These are phyloP conservation scores for Miamiensis avidus DNA, from an alignment of 169 alveolate genomes.

Conservation along the genomic window DNA sequence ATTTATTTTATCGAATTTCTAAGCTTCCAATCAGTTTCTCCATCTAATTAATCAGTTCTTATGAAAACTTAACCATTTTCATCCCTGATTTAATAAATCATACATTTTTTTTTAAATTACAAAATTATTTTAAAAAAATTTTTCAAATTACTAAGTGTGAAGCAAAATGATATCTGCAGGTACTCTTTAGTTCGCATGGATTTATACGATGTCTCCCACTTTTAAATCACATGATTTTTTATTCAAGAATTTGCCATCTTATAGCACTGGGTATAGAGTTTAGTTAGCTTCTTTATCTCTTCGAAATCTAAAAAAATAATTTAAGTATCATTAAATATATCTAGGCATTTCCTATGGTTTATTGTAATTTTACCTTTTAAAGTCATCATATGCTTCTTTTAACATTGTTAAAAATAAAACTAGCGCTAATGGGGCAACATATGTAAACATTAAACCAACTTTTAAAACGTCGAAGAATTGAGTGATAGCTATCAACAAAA, in stretches of 20 bases:
- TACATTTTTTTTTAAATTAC: constrained; percentile 59
- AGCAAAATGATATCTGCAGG: constrained; percentile 97
- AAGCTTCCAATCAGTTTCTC: constrained; percentile 99
- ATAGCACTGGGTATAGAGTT: constrained; percentile 46
- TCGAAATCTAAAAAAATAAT: too few relatives aligned
- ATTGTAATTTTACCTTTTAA: constrained; percentile 1
- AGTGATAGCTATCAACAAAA: constrained; percentile 62
- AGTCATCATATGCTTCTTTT: constrained; percentile 75
- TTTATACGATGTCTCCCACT: constrained; percentile 92
- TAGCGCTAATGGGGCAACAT: constrained; percentile 67
- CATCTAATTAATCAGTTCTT: constrained; percentile 99
- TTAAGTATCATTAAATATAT: too few relatives aligned
- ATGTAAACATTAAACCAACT: constrained; percentile 74
- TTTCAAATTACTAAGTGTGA: constrained; percentile 64
- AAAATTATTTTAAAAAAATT: too few relatives aligned
- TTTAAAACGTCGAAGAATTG: constrained; percentile 64
- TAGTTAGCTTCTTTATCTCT: constrained; percentile 65
- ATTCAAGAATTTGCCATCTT: constrained; percentile 66
- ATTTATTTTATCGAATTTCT: constrained; percentile 88
- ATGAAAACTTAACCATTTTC: constrained; percentile 84
- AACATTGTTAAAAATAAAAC: constrained; percentile 60
- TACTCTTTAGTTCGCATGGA: constrained; percentile 92
- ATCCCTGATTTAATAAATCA: constrained; percentile 7
- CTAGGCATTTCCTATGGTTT: too few relatives aligned
- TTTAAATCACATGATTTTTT: constrained; percentile 84